Evolutionary conservation across 2,329 filamentous ascomycete species (phyloP), one percentile per base, ranked within the genome.

Genomic region (Didymella arachidicola): DNA sequence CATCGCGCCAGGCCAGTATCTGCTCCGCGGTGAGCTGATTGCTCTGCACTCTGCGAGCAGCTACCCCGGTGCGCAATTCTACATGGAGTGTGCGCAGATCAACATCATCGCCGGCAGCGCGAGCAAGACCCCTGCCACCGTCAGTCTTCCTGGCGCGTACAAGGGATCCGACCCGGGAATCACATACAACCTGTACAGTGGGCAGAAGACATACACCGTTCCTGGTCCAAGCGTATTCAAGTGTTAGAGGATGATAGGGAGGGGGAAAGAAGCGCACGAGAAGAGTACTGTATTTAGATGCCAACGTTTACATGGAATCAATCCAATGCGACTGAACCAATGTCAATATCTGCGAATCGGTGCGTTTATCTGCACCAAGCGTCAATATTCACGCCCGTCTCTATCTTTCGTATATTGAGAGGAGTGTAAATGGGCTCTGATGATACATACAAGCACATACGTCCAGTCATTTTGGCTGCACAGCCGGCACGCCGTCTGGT

Each of bases 161-260:
- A 72, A 65, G 48, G 65, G 67, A n/a, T 63, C 49, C 6, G 73
- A 76, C 43, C 61, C 65, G 0, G 73, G 73, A 1, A 74, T 76
- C 43, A 32, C 72, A 49, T 74, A 68, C 46, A 75, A 75, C 27
- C 16, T 76, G 30, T 75, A 75, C 51, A 62, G 27, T 6, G 72
- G 69, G 0, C 59, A 61, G 47, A 67, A 70, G 64, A 73, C 74
- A 4, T 84, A 85, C 59, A 82, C 73, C 1, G 75, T 81, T 18
- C 83, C 83, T 0, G 83, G 83, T 0, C 83, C 83, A 32, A 68
- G 75, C 0, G 72, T 84, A 1, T 84, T 85, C 62, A 79, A 71
- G 38, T 85, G 83, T 71, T 84, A 75, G 65, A 32, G 19, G 8
- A 12, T 39, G 18, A 19, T 19, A 39, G 7, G 19, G 34, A 38